Percentiles rank a stretch among this genome's conserved stretches.
phyloP scores from a whole-genome alignment of 306 rosid species.

The Amphicarpaea edgeworthii region DNA sequence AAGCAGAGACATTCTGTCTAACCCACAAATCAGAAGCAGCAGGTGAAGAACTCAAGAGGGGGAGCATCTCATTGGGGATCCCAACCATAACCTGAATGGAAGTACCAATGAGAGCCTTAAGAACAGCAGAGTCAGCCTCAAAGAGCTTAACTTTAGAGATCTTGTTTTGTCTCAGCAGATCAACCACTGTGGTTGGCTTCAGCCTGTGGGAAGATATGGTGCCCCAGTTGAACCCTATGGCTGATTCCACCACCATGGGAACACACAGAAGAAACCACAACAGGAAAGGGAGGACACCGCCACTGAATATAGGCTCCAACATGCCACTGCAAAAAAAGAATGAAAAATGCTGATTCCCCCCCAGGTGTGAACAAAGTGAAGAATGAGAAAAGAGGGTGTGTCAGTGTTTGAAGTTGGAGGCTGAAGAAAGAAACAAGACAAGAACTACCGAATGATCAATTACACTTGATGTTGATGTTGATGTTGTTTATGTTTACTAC shows the following conservation, averaged over 20 bases:
- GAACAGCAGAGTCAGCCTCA: slow-evolving; percentile 73
- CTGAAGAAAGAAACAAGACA: background rate
- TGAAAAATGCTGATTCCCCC: slow-evolving; percentile 32
- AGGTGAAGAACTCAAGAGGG: slow-evolving; percentile 69
- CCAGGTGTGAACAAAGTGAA: background rate
- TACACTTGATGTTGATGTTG: background rate
- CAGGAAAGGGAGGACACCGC: slow-evolving; percentile 19
- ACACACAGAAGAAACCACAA: slow-evolving; percentile 42
- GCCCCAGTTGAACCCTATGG: slow-evolving; percentile 92
- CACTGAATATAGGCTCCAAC: slow-evolving; percentile 53
- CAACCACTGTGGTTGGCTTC: slow-evolving; percentile 80
- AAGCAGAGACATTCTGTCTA: slow-evolving; percentile 75
- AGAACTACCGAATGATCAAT: background rate
- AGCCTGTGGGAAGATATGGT: slow-evolving; percentile 72
- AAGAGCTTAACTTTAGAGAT: slow-evolving; percentile 85
- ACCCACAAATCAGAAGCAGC: slow-evolving; percentile 83
- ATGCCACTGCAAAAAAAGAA: slow-evolving; percentile 41
- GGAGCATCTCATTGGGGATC: slow-evolving; percentile 84
- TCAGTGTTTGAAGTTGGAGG: background rate
- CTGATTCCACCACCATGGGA: slow-evolving; percentile 65
- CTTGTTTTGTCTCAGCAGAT: slow-evolving; percentile 72
- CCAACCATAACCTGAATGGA: slow-evolving; percentile 90
- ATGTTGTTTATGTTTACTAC: background rate
- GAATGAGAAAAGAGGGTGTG: background rate
- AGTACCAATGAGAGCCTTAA: slow-evolving; percentile 71